Conservation (phyloP, 257 asterid genomes). For the Coffea canephora region DNA sequence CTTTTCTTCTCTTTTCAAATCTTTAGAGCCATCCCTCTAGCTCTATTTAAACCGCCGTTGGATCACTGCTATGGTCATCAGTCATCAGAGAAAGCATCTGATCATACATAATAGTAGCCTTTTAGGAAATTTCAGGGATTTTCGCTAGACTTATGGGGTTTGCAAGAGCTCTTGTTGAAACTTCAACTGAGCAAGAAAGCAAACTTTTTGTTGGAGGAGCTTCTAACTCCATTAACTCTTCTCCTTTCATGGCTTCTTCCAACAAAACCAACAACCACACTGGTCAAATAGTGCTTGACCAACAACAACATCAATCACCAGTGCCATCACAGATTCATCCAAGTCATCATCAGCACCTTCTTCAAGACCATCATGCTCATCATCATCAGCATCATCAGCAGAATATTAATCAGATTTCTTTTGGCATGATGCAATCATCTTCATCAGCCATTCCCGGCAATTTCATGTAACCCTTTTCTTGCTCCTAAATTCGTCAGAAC, state of each 20-base stretch:
- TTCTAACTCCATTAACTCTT: not conserved
- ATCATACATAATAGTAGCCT: no score
- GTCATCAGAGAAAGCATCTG: no score
- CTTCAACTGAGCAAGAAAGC: constrained; percentile 11
- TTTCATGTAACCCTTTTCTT: constrained; percentile 42
- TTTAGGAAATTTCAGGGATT: no score
- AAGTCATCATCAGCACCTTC: constrained; percentile 14
- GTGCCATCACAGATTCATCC: constrained; percentile 6
- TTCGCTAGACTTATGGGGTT: constrained; percentile 19
- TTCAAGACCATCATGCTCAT: constrained; percentile 22
- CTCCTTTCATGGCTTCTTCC: constrained; percentile 23
- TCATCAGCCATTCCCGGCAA: constrained; percentile 42
- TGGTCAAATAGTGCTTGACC: constrained; percentile 4
- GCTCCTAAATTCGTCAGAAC: not conserved
- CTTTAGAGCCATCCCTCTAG: constrained; percentile 4
- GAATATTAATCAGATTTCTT: constrained; percentile 53
- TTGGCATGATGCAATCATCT: constrained; percentile 60
- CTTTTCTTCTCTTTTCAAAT: not conserved
- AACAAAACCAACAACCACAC: constrained; percentile 4
- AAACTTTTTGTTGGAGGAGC: constrained; percentile 12
- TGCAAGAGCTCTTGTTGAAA: constrained; percentile 13
- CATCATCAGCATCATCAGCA: constrained; percentile 35
- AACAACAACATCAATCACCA: not conserved
- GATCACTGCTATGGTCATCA: not conserved
- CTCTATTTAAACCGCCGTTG: not conserved